phyloP scores from a whole-genome alignment of 495 filamentous ascomycete species.

The Penicillium angulare region DNA sequence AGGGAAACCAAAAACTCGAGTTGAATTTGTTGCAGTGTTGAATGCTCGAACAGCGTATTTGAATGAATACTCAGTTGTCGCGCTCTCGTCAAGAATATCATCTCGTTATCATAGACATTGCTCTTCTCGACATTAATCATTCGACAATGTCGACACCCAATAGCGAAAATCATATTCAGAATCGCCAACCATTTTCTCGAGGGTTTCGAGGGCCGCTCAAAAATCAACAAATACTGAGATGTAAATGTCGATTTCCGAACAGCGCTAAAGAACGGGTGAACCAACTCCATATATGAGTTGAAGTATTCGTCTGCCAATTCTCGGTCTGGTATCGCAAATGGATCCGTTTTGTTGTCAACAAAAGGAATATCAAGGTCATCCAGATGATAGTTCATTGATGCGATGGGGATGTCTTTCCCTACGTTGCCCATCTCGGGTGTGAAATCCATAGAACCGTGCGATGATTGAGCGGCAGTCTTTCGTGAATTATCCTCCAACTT shows the following conservation, averaged over 20 bases:
- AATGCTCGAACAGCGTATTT: constrained; percentile 47
- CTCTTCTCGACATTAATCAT: background rate
- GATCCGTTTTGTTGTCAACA: constrained; percentile 38
- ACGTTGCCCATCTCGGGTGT: background rate
- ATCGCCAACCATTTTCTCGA: constrained; percentile 54
- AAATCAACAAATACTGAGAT: constrained; percentile 42
- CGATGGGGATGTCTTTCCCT: constrained; percentile 21
- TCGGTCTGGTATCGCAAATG: constrained; percentile 49
- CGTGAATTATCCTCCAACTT: constrained; percentile 31
- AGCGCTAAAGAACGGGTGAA: constrained; percentile 58
- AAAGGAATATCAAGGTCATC: constrained; percentile 51
- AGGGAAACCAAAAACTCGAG: constrained; percentile 50
- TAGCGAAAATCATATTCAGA: constrained; percentile 65
- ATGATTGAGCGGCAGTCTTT: background rate
- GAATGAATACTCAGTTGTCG: constrained; percentile 48
- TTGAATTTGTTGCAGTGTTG: constrained; percentile 57
- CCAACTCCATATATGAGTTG: constrained; percentile 52
- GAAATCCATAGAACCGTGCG: no score
- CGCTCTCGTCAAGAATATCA: constrained; percentile 57
- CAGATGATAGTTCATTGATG: constrained; percentile 53
- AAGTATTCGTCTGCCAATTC: constrained; percentile 52
- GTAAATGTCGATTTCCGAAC: constrained; percentile 43
- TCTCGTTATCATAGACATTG: constrained; percentile 28
- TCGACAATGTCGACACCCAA: constrained; percentile 44
- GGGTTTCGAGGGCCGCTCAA: constrained; percentile 18